These are phyloP conservation scores for Galerina marginata DNA, from an alignment of 768 basidiomycete genomes.

Conservation along the genomic window DNA sequence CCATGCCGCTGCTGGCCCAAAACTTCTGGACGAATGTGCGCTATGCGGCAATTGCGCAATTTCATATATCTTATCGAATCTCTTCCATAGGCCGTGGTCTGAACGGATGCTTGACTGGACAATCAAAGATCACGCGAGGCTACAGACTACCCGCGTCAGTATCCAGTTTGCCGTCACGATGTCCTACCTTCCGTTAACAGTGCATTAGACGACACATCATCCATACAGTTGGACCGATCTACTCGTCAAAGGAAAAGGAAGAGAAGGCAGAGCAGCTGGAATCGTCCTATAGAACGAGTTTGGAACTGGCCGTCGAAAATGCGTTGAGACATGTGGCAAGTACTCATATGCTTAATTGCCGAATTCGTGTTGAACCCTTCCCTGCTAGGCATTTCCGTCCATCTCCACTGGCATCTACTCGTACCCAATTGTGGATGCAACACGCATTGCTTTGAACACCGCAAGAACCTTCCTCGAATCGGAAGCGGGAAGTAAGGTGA, in stretches of 20 bases:
- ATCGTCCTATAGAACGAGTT: constrained; percentile 71
- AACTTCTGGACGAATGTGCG: constrained; percentile 73
- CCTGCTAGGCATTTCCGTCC: constrained; percentile 76
- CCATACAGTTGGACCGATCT: constrained; percentile 83
- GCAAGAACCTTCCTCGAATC: constrained; percentile 64
- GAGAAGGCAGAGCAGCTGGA: constrained; percentile 58
- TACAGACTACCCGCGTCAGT: constrained; percentile 80
- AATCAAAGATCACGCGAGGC: constrained; percentile 80
- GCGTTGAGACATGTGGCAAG: constrained; percentile 69
- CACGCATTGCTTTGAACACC: constrained; percentile 67
- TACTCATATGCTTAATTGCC: constrained; percentile 6
- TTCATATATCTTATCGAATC: background rate
- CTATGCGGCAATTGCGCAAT: constrained; percentile 5
- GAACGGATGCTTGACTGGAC: constrained; percentile 72
- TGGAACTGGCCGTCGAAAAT: constrained; percentile 65
- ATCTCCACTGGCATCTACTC: constrained; percentile 83
- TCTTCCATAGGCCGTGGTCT: constrained; percentile 57
- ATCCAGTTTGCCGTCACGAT: background rate
- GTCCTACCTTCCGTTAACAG: background rate
- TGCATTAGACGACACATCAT: constrained; percentile 69
- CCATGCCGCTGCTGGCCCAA: constrained; percentile 72
- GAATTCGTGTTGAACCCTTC: background rate
- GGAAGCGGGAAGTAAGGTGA: constrained; percentile 51
- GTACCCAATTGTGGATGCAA: constrained; percentile 77
- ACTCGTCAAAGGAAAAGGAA: constrained; percentile 45